These are phyloP conservation scores for Panicum hallii DNA, from an alignment of 202 grass and related monocot species.

Conservation along the genomic window DNA sequence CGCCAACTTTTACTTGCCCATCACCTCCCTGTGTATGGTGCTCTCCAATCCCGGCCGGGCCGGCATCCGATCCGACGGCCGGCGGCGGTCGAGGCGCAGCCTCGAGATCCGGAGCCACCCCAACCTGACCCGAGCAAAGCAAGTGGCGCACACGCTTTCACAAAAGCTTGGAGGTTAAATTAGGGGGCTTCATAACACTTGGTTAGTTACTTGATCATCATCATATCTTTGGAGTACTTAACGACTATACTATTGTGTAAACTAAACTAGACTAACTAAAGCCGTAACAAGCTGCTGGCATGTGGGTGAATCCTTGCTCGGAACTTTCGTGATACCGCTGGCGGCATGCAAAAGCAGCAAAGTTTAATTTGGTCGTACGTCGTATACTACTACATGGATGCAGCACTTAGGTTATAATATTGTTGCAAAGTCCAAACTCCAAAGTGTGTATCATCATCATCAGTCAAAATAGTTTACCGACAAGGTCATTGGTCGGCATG, in stretches of 20 bases:
- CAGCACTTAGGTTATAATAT: too few relatives aligned
- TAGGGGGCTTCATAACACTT: conserved; percentile 19
- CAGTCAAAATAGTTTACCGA: conserved; percentile 27
- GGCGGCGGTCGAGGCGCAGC: not conserved
- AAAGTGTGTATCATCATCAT: not conserved
- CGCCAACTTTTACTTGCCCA: conserved; percentile 45
- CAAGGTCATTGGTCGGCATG: conserved; percentile 50
- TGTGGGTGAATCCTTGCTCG: conserved; percentile 32
- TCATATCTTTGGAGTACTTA: conserved; percentile 14
- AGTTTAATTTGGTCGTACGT: conserved; percentile 36
- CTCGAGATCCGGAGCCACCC: conserved; percentile 66
- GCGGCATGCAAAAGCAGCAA: not conserved
- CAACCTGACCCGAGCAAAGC: conserved; percentile 44
- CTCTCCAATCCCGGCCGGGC: not conserved
- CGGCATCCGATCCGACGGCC: conserved; percentile 43
- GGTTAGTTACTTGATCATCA: conserved; percentile 25
- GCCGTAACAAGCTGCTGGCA: not conserved
- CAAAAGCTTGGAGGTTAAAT: conserved; percentile 45
- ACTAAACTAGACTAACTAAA: not conserved
- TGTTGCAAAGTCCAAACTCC: not conserved
- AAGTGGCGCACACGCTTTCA: conserved; percentile 50
- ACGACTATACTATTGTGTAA: not conserved
- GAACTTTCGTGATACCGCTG: conserved; percentile 51
- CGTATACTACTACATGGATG: not conserved
- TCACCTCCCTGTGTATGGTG: not conserved